These are phyloP conservation scores for Diversispora epigaea DNA, from an alignment of 192 early-diverging fungal species.

Conservation along the genomic window DNA sequence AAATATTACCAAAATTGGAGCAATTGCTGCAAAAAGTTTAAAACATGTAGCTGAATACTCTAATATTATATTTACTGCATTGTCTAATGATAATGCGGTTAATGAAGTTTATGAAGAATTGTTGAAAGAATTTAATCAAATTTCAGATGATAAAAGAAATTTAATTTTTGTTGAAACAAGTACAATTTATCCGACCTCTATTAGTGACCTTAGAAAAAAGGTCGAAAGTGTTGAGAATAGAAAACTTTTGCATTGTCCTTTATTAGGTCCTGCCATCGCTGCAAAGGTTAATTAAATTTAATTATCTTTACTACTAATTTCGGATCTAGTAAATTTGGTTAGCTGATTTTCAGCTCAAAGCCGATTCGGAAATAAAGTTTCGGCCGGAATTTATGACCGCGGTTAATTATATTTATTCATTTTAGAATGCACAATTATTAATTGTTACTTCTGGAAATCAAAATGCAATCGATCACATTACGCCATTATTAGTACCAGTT, in stretches of 20 bases:
- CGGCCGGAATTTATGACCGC: background rate
- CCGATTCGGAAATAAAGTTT: no score
- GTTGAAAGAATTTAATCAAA: slow-evolving; percentile 25
- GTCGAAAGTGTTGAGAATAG: slow-evolving; percentile 30
- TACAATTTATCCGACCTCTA: slow-evolving; percentile 53
- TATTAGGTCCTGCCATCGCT: slow-evolving; percentile 54
- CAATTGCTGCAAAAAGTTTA: slow-evolving; percentile 39
- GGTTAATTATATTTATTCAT: background rate
- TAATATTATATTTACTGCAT: slow-evolving; percentile 62
- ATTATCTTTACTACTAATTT: background rate
- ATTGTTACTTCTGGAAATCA: slow-evolving; percentile 53
- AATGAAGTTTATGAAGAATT: slow-evolving; percentile 45
- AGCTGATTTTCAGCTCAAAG: background rate
- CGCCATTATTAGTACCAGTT: slow-evolving; percentile 43
- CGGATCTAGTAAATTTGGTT: background rate
- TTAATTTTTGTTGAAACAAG: slow-evolving; percentile 59
- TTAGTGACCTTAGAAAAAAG: slow-evolving; percentile 36
- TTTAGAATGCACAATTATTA: slow-evolving; percentile 45
- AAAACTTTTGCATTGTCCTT: slow-evolving; percentile 49
- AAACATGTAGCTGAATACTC: slow-evolving; percentile 41
- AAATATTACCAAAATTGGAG: slow-evolving; percentile 42
- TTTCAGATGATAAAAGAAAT: slow-evolving; percentile 25
- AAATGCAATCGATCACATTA: slow-evolving; percentile 41
- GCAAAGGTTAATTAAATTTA: slow-evolving; percentile 47
- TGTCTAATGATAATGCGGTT: slow-evolving; percentile 62